Evolutionary conservation across 1,139 yeast genomes (phyloP), one percentile per base, ranked within the genome.

Genomic region (Yarrowia galli): DNA sequence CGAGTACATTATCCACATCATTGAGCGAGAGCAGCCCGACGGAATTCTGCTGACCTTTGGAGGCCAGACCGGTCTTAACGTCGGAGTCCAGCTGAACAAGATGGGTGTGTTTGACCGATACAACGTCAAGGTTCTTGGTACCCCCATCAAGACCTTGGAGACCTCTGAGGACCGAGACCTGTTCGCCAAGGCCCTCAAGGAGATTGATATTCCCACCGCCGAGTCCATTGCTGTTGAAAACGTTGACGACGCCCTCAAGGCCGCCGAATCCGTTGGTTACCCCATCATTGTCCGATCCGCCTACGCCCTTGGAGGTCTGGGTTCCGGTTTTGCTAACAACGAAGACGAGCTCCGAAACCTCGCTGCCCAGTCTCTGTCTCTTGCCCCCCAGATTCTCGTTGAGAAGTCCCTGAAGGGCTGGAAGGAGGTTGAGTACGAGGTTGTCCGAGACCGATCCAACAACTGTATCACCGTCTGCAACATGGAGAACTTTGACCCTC

Each of bases 351-450:
- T 95, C 77, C 87, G 87, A 79, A 89, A 91, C 80, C 85, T 95
- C 79, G 89, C 97, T 64, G 87, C 97, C 64, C 97, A 91, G 79
- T 91, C 98, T 2, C 83, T 95, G 71, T 88, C 97, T 25, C 82
- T 92, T 71, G 88, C 98, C 60, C 98, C 98, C 65, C 99, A 95
- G 83, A 91, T 95, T 74, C 83, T 95, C 75, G 98, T 95, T 71
- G 99, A 95, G 81, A 93, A 91, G 82, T 93, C 98, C 5, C 83
- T 95, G 80, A 95, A 93, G 83, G 99, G 99, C 72, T 95, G 99
- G 99, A 95, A 95, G 79, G 99, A 95, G 82, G 96, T 95, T 69
- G 99, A 95, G 82, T 95, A 95, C 80, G 99, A 95, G 82, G 99
- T 95, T 73, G 99, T 95, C 69, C 91, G 99, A 80, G 99, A 95